These are phyloP conservation scores for Phytophthora megakarya DNA, from an alignment of 352 stramenopile genomes.

Conservation along the genomic window DNA sequence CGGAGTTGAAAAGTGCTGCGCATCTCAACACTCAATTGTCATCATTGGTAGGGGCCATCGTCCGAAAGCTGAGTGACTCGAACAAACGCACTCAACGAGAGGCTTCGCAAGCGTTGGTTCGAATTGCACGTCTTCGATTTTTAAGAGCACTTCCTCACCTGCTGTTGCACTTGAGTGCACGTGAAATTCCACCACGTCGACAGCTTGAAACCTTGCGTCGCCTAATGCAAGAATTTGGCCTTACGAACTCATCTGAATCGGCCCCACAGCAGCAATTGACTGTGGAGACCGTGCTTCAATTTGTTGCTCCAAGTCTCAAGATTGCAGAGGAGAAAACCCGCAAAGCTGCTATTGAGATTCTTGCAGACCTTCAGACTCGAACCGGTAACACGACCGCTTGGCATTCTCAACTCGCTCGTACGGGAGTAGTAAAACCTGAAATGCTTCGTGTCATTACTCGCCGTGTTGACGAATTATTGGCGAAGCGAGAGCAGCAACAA, in stretches of 20 bases:
- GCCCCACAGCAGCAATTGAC: constrained; percentile 38
- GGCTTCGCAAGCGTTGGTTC: constrained; percentile 57
- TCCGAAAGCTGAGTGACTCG: constrained; percentile 73
- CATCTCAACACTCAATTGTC: constrained; percentile 69
- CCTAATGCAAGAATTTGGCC: constrained; percentile 58
- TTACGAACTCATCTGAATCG: constrained; percentile 28
- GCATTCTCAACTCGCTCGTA: constrained; percentile 32
- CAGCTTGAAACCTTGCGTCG: constrained; percentile 64
- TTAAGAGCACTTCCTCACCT: constrained; percentile 62
- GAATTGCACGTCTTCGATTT: constrained; percentile 66
- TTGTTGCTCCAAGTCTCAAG: constrained; percentile 69
- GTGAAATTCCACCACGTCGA: constrained; percentile 55
- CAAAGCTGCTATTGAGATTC: constrained; percentile 70
- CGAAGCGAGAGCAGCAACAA: constrained; percentile 46
- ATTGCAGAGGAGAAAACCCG: constrained; percentile 81
- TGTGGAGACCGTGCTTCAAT: constrained; percentile 69
- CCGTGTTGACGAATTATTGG: constrained; percentile 72
- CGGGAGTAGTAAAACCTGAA: constrained; percentile 63
- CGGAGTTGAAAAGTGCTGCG: constrained; percentile 22
- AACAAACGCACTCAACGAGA: constrained; percentile 87
- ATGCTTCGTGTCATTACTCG: constrained; percentile 78
- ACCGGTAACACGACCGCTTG: constrained; percentile 26
- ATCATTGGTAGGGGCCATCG: constrained; percentile 48
- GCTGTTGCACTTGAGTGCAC: constrained; percentile 63
- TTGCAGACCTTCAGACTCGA: constrained; percentile 58